Evolutionary conservation across 192 early-diverging fungal species (phyloP), one percentile per base, ranked within the genome.

Genomic region (Backusella westeae): DNA sequence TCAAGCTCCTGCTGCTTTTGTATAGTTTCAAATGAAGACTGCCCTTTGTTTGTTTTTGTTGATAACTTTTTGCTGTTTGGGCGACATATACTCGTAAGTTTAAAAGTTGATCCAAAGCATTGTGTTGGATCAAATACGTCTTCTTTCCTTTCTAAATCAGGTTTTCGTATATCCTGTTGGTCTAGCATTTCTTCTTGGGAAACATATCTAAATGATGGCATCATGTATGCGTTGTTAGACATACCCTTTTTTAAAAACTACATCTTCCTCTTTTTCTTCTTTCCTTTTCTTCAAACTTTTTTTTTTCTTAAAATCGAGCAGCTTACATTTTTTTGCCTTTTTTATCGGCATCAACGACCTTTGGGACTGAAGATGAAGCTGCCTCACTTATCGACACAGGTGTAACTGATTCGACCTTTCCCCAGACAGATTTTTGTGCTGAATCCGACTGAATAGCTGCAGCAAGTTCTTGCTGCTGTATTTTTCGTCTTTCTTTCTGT

Each of bases 371-470:
- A 8, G 46, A 44, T 26, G 32, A 21, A 49, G n/a, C 29, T 39
- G 23, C 34, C 69, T 63, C 56, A n/a, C 10, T 63, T 29, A 63
- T 63, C 56, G n/a, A 36, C 23, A 69, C 34, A 35, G 75, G 52
- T 19, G 32, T 34, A 10, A 32, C 44, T n/a, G 38, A 26, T 35
- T 74, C 65, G 26, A 74, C 29, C 53, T 78, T 82, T n/a, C 80
- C 80, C 80, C 80, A 82, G 6, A 78, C 80, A 21, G 80, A 21
- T 56, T 79, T 78, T 10, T 69, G 75, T 5, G 56, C 39, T 72
- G 77, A 12, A 65, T 75, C 34, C 36, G 72, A 26, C 41, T 26
- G 56, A 49, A 39, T 36, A 0, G 71, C 17, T 59, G 39, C n/a
- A 14, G 56, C 56, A 63, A 63, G 23, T 69, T 75, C 67, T 70